Evolutionary conservation across 805 yeast species (phyloP).

Genomic region (Yamadazyma ubonensis): DNA sequence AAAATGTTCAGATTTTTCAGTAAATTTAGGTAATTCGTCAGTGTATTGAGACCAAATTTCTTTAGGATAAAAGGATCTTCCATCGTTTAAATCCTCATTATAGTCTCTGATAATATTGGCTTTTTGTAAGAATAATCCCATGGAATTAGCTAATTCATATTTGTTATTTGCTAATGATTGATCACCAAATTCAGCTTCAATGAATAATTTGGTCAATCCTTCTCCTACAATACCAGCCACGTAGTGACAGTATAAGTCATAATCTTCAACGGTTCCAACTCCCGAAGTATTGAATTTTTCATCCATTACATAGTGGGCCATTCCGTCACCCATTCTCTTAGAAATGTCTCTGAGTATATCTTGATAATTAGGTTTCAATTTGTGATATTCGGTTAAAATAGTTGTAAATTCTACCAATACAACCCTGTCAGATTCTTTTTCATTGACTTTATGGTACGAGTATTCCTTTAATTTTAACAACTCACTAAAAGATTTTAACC

Average conservation of each 20-base stretch:
- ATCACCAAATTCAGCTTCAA: constrained; percentile 70
- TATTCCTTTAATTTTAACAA: constrained; percentile 67
- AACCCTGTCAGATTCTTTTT: constrained; percentile 75
- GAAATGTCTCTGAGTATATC: constrained; percentile 77
- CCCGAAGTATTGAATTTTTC: constrained; percentile 80
- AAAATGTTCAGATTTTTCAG: constrained; percentile 25
- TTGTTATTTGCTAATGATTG: constrained; percentile 46
- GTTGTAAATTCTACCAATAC: constrained; percentile 79
- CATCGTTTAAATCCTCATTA: constrained; percentile 86
- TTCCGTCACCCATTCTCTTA: constrained; percentile 89
- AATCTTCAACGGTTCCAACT: constrained; percentile 73
- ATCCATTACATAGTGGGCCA: constrained; percentile 88
- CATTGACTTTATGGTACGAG: constrained; percentile 75
- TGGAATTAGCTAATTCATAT: constrained; percentile 65
- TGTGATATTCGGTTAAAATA: constrained; percentile 69
- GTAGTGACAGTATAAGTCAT: constrained; percentile 89
- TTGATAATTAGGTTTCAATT: constrained; percentile 72
- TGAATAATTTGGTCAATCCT: constrained; percentile 82
- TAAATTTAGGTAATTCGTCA: constrained; percentile 59
- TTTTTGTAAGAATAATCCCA: constrained; percentile 95
- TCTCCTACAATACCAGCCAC: constrained; percentile 99
- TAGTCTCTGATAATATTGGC: constrained; percentile 95
- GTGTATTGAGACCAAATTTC: constrained; percentile 89
- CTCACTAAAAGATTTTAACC: constrained; percentile 65
- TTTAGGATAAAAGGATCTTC: constrained; percentile 93